Conservation (phyloP, 2,329 filamentous ascomycete genomes). For the Colletotrichum sp. region DNA sequence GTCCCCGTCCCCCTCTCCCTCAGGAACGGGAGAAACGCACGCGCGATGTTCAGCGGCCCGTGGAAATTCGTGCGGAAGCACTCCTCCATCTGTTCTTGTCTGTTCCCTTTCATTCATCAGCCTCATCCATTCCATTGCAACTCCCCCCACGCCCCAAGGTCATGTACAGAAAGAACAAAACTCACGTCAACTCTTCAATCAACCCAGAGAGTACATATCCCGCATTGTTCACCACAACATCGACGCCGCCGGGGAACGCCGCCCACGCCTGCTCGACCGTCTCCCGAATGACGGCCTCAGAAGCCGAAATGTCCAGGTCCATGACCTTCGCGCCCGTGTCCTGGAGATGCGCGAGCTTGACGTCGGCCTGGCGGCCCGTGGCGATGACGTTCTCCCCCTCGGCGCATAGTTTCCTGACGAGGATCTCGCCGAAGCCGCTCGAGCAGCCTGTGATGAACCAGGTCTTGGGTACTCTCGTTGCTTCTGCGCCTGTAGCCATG, state of each 20-base stretch:
- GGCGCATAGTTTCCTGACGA: constrained; percentile 40
- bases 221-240: constrained; percentile 44
- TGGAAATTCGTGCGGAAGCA: constrained; percentile 40
- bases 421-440: constrained; percentile 43
- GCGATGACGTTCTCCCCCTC: constrained; percentile 45
- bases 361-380: constrained; percentile 40
- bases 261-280: background rate
- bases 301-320: background rate
- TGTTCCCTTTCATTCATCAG: background rate
- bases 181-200: background rate
- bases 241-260: constrained; percentile 29
- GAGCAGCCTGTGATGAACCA: constrained; percentile 50
- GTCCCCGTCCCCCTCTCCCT: constrained; percentile 32
- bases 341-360: constrained; percentile 36
- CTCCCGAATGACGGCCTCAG: background rate
- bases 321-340: background rate
- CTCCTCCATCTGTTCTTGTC: background rate
- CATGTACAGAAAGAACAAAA: background rate
- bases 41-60: constrained; percentile 40
- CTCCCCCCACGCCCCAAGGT: background rate
- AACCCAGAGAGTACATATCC: constrained; percentile 27
- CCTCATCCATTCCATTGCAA: background rate
- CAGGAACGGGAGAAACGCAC: constrained; percentile 36
- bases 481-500: background rate
- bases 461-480: background rate